Conservation (phyloP, 2,329 filamentous ascomycete species). For the Aspergillus ibericus region DNA sequence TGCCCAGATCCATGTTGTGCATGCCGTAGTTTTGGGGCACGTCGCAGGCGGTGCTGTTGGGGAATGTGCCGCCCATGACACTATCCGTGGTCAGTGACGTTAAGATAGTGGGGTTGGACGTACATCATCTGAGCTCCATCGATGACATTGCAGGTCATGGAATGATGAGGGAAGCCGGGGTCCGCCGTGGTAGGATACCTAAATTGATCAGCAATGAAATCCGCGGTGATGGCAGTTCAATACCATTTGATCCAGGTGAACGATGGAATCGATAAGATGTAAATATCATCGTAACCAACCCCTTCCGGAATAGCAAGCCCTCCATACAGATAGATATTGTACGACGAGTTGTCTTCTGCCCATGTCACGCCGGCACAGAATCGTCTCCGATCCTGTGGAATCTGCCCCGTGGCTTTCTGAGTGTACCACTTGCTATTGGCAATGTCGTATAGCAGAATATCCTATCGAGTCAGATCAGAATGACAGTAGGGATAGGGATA, state of each 20-base stretch:
- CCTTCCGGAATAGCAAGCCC: neutral
- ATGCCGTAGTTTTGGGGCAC: conserved; percentile 1
- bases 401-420: conserved; percentile 9
- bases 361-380: conserved; percentile 6
- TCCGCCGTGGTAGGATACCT: neutral
- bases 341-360: conserved; percentile 7
- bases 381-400: neutral
- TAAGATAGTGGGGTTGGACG: too few relatives aligned
- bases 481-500: neutral
- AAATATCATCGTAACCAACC: conserved; percentile 1
- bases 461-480: neutral
- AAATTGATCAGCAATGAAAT: too few relatives aligned
- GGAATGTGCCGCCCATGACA: conserved; percentile 1
- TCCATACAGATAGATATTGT: conserved; percentile 7
- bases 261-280: neutral
- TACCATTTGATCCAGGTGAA: conserved; percentile 8
- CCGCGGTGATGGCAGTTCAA: too few relatives aligned
- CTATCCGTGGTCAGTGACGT: neutral
- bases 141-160: neutral
- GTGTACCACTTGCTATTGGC: conserved; percentile 7
- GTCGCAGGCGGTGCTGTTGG: conserved; percentile 5
- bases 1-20: conserved; percentile 9
- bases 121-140: conserved; percentile 8
- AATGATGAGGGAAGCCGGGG: neutral
- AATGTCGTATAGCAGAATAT: conserved; percentile 8